Evolutionary conservation across 208 protist genomes (phyloP).

Genomic region (Acanthamoeba lenticulata): DNA sequence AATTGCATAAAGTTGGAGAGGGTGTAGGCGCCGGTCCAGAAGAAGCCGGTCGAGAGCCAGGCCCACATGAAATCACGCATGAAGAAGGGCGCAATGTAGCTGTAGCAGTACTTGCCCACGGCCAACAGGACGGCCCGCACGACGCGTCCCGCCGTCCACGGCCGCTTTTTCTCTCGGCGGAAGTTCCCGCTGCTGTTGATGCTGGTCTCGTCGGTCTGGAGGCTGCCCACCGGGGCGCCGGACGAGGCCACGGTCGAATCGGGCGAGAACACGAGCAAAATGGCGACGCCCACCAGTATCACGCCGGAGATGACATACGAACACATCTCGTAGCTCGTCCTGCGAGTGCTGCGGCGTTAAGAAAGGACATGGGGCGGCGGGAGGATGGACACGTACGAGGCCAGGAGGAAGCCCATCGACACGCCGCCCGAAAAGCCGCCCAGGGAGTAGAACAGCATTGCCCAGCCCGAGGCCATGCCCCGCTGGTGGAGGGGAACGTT

Average conservation of each 20-base stretch:
- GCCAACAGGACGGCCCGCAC: not conserved
- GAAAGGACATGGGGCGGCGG: not conserved
- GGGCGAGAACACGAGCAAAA: not conserved
- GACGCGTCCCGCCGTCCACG: not conserved
- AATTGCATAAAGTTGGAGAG: not conserved
- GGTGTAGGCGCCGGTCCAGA: not conserved
- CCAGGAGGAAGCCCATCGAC: constrained; percentile 2
- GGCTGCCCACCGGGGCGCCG: not conserved
- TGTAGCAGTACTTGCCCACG: not conserved
- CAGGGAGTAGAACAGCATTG: not conserved
- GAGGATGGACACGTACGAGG: not conserved
- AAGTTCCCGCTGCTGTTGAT: not conserved
- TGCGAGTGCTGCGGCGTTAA: too few species aligned
- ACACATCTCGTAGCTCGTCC: not conserved
- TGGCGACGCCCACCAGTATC: not conserved
- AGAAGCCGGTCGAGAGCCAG: not conserved
- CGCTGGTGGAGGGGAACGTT: not conserved
- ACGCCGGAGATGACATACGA: not conserved
- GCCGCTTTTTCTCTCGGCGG: not conserved
- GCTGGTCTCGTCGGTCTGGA: not conserved
- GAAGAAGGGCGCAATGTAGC: not conserved
- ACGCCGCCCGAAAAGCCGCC: not conserved
- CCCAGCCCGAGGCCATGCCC: not conserved
- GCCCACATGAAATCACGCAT: not conserved
- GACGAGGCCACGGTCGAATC: not conserved